These are phyloP conservation scores for Malus sieversii DNA, from an alignment of 306 rosid genomes.

Conservation along the genomic window DNA sequence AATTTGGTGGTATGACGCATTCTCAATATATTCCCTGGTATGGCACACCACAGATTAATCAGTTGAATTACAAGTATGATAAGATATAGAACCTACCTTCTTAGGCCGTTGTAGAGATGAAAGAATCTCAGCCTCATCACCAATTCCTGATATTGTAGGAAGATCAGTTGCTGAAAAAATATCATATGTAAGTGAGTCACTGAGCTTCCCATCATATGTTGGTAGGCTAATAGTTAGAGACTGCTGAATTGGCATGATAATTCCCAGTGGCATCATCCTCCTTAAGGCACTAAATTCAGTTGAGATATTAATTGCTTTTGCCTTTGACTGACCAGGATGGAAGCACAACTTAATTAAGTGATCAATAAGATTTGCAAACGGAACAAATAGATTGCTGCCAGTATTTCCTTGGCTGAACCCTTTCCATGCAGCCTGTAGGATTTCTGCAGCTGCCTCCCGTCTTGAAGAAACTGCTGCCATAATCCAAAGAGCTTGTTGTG, in stretches of 20 bases:
- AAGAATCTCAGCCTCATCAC: slow-evolving; percentile 96
- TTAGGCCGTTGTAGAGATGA: slow-evolving; percentile 97
- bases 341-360: slow-evolving; percentile 89
- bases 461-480: slow-evolving; percentile 99
- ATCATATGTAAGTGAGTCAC: slow-evolving; percentile 48
- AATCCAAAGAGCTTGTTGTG: slow-evolving; percentile 94
- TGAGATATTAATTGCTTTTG: slow-evolving; percentile 67
- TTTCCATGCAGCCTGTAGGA: slow-evolving; percentile 79
- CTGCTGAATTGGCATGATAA: slow-evolving; percentile 88
- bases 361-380: slow-evolving; percentile 80
- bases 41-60: background rate
- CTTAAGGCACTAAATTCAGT: slow-evolving; percentile 86
- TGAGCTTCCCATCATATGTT: slow-evolving; percentile 52
- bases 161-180: slow-evolving; percentile 79
- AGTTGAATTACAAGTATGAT: slow-evolving; percentile 1
- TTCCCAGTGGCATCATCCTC: slow-evolving; percentile 98
- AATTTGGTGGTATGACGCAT: background rate
- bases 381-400: slow-evolving; percentile 71
- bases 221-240: slow-evolving; percentile 87
- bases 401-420: slow-evolving; percentile 57
- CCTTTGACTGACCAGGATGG: slow-evolving; percentile 82
- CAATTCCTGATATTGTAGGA: slow-evolving; percentile 81
- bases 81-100: slow-evolving; percentile 45
- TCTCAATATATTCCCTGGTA: background rate
- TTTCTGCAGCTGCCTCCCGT: slow-evolving; percentile 92